phyloP scores from a whole-genome alignment of 2,329 filamentous ascomycete species.

The Diaporthe sp. region DNA sequence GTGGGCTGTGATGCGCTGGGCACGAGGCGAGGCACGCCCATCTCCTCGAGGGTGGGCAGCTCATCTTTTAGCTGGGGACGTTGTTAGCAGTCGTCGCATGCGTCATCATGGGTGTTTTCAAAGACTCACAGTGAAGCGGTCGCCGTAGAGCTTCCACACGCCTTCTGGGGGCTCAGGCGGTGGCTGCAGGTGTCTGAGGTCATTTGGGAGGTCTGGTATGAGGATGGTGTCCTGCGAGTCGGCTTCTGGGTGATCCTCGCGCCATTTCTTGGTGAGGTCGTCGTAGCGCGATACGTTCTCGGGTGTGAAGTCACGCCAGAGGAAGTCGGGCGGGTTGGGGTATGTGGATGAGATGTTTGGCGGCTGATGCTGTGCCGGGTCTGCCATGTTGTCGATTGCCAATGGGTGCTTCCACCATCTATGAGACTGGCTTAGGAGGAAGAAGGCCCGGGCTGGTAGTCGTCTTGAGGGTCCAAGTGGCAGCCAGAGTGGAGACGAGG shows the following conservation, averaged over 20 bases:
- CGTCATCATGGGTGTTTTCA: conserved; percentile 1
- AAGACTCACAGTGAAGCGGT: conserved; percentile 67
- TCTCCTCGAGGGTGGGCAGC: conserved; percentile 77
- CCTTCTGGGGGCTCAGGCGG: conserved; percentile 80
- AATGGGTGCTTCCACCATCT: background rate
- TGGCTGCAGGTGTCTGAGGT: conserved; percentile 84
- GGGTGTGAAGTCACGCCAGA: conserved; percentile 85
- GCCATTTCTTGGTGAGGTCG: conserved; percentile 57
- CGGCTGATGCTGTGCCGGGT: conserved; percentile 61
- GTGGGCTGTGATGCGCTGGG: conserved; percentile 33
- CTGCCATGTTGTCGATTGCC: conserved; percentile 67
- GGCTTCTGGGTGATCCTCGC: conserved; percentile 49
- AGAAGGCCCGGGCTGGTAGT: background rate
- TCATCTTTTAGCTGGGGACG: conserved; percentile 67
- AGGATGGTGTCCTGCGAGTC: conserved; percentile 48
- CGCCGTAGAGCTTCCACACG: conserved; percentile 83
- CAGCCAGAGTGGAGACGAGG: background rate
- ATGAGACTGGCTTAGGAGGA: background rate
- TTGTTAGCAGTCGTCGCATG: background rate
- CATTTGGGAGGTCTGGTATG: conserved; percentile 71
- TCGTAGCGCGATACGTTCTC: conserved; percentile 75
- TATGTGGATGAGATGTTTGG: conserved; percentile 70
- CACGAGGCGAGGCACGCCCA: conserved; percentile 77
- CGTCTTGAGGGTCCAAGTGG: background rate
- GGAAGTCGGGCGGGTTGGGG: conserved; percentile 87